These are phyloP conservation scores for Cinnamomum micranthum DNA, from an alignment of 164 flowering plant genomes.

Conservation along the genomic window DNA sequence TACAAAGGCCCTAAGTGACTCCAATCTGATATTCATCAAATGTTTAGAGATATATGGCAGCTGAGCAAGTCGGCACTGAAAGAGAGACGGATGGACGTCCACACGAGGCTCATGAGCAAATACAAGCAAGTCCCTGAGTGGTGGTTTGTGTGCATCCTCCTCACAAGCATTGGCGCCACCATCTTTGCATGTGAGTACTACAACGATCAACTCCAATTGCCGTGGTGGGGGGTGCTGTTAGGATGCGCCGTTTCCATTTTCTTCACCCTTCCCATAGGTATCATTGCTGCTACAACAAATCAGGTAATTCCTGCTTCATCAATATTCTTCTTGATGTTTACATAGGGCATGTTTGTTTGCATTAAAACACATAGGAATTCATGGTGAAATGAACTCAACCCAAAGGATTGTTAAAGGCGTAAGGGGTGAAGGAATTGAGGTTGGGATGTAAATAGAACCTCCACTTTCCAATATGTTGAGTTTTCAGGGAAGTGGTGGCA, in stretches of 20 bases:
- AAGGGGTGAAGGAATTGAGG: too few relatives aligned
- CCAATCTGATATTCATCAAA: too few relatives aligned
- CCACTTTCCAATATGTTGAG: too few relatives aligned
- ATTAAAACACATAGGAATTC: too few relatives aligned
- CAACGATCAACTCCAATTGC: slow-evolving; percentile 71
- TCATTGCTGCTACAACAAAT: slow-evolving; percentile 82
- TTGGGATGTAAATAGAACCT: too few relatives aligned
- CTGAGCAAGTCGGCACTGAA: slow-evolving; percentile 53
- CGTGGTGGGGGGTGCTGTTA: slow-evolving; percentile 83
- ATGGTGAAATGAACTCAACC: too few relatives aligned
- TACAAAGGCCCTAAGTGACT: background rate
- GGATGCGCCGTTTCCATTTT: slow-evolving; percentile 67
- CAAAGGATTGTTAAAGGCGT: too few relatives aligned
- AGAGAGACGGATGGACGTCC: slow-evolving; percentile 61
- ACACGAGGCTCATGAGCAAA: slow-evolving; percentile 66
- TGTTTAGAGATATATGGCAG: slow-evolving; percentile 65
- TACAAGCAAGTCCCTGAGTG: slow-evolving; percentile 79
- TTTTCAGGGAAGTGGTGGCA: too few relatives aligned
- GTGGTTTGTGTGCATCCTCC: slow-evolving; percentile 67
- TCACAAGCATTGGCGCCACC: slow-evolving; percentile 50
- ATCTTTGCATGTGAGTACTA: slow-evolving; percentile 60
- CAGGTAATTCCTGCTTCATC: slow-evolving; percentile 37
- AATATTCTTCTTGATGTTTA: too few relatives aligned
- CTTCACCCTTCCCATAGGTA: slow-evolving; percentile 84
- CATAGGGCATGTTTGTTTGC: too few relatives aligned